Conservation (phyloP, 2,329 filamentous ascomycete genomes). For the Juglanconis sp. region DNA sequence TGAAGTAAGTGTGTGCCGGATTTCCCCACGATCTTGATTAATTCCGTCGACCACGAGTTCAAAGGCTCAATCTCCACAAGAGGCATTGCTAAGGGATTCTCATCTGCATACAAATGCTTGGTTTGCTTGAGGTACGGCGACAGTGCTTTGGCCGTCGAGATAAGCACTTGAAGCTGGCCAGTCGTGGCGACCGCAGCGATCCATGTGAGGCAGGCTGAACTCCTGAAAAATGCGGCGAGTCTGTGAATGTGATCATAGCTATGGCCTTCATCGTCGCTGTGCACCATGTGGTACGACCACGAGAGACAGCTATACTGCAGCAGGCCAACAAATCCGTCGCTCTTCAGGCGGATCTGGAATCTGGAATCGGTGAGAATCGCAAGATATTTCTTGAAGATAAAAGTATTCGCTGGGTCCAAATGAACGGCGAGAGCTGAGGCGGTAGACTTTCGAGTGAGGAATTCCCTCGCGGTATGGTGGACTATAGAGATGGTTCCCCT, state of each 20-base stretch:
- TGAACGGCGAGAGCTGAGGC: conserved; percentile 19
- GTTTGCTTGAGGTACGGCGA: conserved; percentile 23
- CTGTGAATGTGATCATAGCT: not conserved
- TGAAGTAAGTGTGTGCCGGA: conserved; percentile 27
- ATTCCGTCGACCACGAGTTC: conserved; percentile 31
- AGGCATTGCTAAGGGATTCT: not conserved
- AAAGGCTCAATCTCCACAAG: conserved; percentile 19
- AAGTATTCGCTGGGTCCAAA: conserved; percentile 15
- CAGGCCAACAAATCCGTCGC: conserved; percentile 12
- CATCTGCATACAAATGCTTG: conserved; percentile 19
- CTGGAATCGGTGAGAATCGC: conserved; percentile 17
- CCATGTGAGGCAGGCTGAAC: conserved; percentile 29
- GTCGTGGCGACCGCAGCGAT: conserved; percentile 27
- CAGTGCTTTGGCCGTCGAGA: conserved; percentile 7
- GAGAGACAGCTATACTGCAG: conserved; percentile 21
- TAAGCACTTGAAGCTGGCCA: conserved; percentile 25
- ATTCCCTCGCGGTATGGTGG: conserved; percentile 35
- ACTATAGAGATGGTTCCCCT: conserved; percentile 26
- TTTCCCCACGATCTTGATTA: conserved; percentile 34
- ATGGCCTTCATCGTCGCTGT: not conserved
- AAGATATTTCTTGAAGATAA: conserved; percentile 24
- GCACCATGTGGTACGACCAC: conserved; percentile 26
- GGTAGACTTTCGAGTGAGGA: conserved; percentile 19
- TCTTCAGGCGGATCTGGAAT: conserved; percentile 15
- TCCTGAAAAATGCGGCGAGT: not conserved